Conservation (phyloP, 441 rosid genomes). For the Adansonia rubrostipa region DNA sequence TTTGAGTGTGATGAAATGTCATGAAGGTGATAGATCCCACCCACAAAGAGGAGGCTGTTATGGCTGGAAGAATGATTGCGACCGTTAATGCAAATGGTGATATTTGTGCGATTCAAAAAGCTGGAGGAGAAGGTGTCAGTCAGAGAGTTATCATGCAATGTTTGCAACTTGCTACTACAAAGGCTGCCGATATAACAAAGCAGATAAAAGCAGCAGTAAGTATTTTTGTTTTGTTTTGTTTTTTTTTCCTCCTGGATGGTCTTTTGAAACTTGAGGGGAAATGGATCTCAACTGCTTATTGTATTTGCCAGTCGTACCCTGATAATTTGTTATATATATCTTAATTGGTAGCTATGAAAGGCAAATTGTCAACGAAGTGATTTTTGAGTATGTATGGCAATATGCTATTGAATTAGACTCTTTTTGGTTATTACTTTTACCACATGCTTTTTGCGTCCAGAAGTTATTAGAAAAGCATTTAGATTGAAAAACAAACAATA, state of each 20-base stretch:
- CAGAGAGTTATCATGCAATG: slow-evolving; percentile 25
- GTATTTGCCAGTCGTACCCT: neutral
- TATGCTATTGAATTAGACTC: neutral
- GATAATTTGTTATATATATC: neutral
- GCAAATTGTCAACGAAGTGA: neutral
- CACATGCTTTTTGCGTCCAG: neutral
- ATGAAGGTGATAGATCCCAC: slow-evolving; percentile 69
- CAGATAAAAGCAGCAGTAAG: slow-evolving; percentile 31
- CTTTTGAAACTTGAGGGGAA: neutral
- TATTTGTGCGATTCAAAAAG: slow-evolving; percentile 81
- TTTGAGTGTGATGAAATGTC: slow-evolving; percentile 24
- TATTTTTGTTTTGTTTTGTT: neutral
- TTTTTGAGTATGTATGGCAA: neutral
- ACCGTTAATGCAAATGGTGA: slow-evolving; percentile 87
- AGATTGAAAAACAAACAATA: neutral
- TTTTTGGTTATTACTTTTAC: neutral
- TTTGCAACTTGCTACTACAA: slow-evolving; percentile 25
- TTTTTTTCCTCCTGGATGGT: neutral
- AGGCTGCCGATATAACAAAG: slow-evolving; percentile 28
- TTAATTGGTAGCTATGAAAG: neutral
- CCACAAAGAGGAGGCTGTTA: slow-evolving; percentile 81
- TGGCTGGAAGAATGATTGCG: slow-evolving; percentile 88
- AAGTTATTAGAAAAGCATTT: neutral
- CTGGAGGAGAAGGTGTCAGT: slow-evolving; percentile 32
- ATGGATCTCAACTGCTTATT: neutral